These are phyloP conservation scores for Scheffersomyces cryptocercus DNA, from an alignment of 1,139 yeast species.

Conservation along the genomic window DNA sequence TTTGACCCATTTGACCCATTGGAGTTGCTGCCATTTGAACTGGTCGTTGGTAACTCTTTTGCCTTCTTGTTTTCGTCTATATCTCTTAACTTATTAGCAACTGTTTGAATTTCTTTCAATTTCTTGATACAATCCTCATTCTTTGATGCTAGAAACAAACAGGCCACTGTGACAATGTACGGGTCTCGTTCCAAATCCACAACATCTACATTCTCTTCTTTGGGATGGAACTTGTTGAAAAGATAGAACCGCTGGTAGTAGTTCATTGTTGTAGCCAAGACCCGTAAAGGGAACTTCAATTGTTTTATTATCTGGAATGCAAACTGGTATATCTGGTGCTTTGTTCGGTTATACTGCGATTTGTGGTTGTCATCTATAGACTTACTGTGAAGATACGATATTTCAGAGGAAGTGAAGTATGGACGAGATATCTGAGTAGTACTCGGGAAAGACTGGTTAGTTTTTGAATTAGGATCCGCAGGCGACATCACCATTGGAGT, in stretches of 20 bases:
- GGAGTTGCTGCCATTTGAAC: not conserved
- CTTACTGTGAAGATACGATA: conserved; percentile 50
- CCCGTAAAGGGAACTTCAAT: conserved; percentile 65
- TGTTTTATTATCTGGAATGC: conserved; percentile 52
- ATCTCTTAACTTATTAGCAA: conserved; percentile 44
- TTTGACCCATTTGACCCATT: not conserved
- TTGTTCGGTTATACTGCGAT: conserved; percentile 50
- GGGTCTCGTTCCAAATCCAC: conserved; percentile 39
- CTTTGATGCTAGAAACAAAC: conserved; percentile 79
- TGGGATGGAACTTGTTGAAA: conserved; percentile 49
- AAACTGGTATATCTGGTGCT: conserved; percentile 55
- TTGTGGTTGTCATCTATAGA: conserved; percentile 54
- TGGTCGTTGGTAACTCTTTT: not conserved
- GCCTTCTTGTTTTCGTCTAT: conserved; percentile 15
- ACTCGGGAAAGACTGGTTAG: not conserved
- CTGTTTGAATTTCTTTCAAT: conserved; percentile 56
- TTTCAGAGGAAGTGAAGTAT: conserved; percentile 57
- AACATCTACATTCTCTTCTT: conserved; percentile 12
- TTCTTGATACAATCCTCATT: conserved; percentile 89
- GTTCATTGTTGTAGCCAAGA: conserved; percentile 67
- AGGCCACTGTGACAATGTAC: conserved; percentile 64
- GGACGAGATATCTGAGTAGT: conserved; percentile 62
- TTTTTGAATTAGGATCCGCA: too few relatives aligned
- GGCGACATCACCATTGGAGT: too few relatives aligned
- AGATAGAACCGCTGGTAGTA: conserved; percentile 72